Base-by-base conservation (phyloP, 106 monocot species). In the Triglochin maritima region DNA sequence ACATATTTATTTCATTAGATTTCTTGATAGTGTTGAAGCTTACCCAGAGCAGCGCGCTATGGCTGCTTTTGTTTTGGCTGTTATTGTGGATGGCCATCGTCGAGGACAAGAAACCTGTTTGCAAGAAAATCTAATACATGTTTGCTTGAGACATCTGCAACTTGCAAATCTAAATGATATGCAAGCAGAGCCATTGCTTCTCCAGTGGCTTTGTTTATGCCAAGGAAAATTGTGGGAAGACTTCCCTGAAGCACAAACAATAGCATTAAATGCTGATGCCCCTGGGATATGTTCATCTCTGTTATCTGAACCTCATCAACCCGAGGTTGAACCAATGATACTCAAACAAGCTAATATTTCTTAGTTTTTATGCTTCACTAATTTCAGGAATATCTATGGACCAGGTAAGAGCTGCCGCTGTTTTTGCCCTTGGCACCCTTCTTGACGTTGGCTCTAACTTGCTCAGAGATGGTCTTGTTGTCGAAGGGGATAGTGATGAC, bases 31-130 rank as follows among this genome's bases (percentile, higher is more conserved):
- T 49, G 63, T 81, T 69, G 95, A 90, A 75, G 87, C 87, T 64
- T 90, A 76, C 70, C 90, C 94, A 7, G 90, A 95, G 54, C 90
- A 95, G 64, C 87, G 87, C 9, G 95, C 95, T 45, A 95, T 95
- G 95, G 95, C 95, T 74, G 95, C 95, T 56, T 95, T 95, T 83
- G 83, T 95, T 57, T 79, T 95, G 75, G 85, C 95, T 63, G 95
- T 95, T 60, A 90, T 90, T 75, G 81, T 90, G 17, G 95, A 95
- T 74, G 95, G 95, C 17, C 87, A 95, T 53, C 78, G 74, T 53
- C 79, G 73, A 43, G 95, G 95, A 4, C 87, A 95, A 71, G 90
- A 95, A 68, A 90, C 87, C 47, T 95, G 95, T 54, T 63, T 83
- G 44, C 85, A 87, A 63, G 79, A 81, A 62, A 82, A 79, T 70